Evolutionary conservation across 768 basidiomycete species (phyloP).

Genomic region (Boletus reticulatus): DNA sequence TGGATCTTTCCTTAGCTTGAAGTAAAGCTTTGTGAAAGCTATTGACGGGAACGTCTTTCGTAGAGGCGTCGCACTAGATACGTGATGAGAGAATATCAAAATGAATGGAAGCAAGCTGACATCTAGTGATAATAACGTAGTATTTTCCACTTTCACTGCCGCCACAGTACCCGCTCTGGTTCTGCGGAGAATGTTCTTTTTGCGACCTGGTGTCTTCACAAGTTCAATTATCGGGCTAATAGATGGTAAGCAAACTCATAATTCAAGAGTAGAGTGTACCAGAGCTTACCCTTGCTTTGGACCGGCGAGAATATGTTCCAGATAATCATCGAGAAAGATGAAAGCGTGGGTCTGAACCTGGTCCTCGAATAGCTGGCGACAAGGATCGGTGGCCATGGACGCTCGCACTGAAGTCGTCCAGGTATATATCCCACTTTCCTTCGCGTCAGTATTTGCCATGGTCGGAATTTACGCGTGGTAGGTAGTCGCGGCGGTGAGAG

Average conservation of each 20-base stretch:
- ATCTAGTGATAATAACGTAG: constrained; percentile 43
- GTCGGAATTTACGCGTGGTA: constrained; percentile 1
- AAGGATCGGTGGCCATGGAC: constrained; percentile 71
- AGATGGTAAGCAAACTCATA: neutral
- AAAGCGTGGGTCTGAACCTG: constrained; percentile 77
- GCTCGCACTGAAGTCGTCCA: constrained; percentile 70
- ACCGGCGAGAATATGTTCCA: constrained; percentile 66
- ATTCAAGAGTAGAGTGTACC: neutral
- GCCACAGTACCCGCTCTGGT: constrained; percentile 41
- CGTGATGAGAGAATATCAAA: constrained; percentile 8
- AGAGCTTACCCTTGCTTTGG: constrained; percentile 60
- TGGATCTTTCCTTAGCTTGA: constrained; percentile 28
- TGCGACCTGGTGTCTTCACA: constrained; percentile 81
- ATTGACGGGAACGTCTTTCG: constrained; percentile 43
- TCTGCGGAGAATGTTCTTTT: constrained; percentile 53
- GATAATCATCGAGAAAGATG: constrained; percentile 75
- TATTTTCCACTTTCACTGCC: constrained; percentile 44
- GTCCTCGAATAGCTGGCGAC: constrained; percentile 65
- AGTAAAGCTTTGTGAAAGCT: constrained; percentile 47
- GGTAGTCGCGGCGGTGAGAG: neutral
- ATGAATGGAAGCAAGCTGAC: constrained; percentile 31
- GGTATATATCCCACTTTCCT: constrained; percentile 48
- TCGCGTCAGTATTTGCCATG: constrained; percentile 10
- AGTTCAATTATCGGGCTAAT: constrained; percentile 71
- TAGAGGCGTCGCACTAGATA: constrained; percentile 33